These are phyloP conservation scores for Fusarium multiceps DNA, from an alignment of 2,329 filamentous ascomycete species.

Conservation along the genomic window DNA sequence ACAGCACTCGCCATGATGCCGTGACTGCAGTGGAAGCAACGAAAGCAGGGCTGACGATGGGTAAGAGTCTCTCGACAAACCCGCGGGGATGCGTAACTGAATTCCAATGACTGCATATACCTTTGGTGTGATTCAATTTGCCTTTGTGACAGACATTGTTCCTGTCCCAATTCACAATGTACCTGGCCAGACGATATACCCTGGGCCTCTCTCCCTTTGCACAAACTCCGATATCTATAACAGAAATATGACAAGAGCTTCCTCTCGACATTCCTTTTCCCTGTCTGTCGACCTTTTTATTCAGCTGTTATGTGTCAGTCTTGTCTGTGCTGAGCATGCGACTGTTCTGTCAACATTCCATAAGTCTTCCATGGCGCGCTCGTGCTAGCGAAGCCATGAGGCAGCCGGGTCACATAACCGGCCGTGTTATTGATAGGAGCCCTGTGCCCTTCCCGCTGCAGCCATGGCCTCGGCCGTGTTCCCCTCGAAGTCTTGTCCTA, in stretches of 20 bases:
- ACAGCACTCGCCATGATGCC: constrained; percentile 35
- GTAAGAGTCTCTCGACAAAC: constrained; percentile 32
- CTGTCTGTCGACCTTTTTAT: neutral
- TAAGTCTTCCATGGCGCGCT: constrained; percentile 33
- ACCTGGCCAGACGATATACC: constrained; percentile 25
- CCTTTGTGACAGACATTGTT: constrained; percentile 27
- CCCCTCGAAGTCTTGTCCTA: constrained; percentile 35
- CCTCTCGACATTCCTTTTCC: neutral
- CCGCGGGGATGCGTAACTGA: constrained; percentile 26
- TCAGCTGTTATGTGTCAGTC: neutral
- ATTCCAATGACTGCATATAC: constrained; percentile 31
- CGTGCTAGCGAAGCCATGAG: constrained; percentile 20
- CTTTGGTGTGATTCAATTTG: constrained; percentile 26
- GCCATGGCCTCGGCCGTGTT: constrained; percentile 44
- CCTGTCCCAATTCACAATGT: constrained; percentile 20
- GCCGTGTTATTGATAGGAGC: constrained; percentile 45
- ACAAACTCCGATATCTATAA: neutral
- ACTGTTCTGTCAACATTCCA: constrained; percentile 30
- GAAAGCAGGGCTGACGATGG: constrained; percentile 37
- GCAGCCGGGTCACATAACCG: constrained; percentile 39
- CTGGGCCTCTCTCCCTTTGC: constrained; percentile 1
- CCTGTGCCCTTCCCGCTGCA: constrained; percentile 47
- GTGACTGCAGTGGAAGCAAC: constrained; percentile 31
- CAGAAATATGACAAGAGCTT: neutral
- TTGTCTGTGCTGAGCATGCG: neutral